Evolutionary conservation across 495 filamentous ascomycete species (phyloP).

Genomic region (Penicillium herquei): DNA sequence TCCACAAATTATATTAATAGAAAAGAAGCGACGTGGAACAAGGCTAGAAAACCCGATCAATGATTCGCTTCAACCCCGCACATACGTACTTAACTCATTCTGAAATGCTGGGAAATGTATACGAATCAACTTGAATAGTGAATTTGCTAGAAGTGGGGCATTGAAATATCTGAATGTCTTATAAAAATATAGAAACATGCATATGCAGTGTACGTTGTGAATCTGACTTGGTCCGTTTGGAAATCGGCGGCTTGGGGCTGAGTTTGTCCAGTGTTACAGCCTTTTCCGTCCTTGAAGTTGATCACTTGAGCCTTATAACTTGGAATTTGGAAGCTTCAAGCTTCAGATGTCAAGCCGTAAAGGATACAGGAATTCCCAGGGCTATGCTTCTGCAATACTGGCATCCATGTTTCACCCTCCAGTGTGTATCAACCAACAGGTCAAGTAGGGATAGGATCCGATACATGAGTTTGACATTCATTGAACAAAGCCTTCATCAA

Average conservation of each 20-base stretch:
- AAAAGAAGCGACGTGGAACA: not conserved
- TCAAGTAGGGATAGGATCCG: no score
- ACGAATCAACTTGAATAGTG: not conserved
- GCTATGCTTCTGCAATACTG: no score
- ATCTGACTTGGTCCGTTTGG: not conserved
- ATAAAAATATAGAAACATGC: constrained; percentile 6
- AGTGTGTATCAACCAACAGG: no score
- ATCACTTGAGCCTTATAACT: no score
- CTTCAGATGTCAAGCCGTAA: no score
- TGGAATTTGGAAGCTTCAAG: no score
- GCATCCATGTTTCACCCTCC: no score
- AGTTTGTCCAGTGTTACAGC: constrained; percentile 1
- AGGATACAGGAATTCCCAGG: no score
- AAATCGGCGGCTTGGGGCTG: constrained; percentile 1
- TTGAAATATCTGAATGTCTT: not conserved
- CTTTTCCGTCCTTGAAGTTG: no score
- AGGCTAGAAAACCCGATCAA: not conserved
- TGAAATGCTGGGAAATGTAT: no score
- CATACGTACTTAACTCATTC: not conserved
- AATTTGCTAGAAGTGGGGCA: not conserved
- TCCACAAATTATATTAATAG: constrained; percentile 1
- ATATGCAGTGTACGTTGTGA: constrained; percentile 2
- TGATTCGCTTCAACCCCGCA: not conserved
- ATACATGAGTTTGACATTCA: no score
- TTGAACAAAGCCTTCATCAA: no score